Conservation (phyloP, 805 yeast genomes). For the Ogataea allantospora region DNA sequence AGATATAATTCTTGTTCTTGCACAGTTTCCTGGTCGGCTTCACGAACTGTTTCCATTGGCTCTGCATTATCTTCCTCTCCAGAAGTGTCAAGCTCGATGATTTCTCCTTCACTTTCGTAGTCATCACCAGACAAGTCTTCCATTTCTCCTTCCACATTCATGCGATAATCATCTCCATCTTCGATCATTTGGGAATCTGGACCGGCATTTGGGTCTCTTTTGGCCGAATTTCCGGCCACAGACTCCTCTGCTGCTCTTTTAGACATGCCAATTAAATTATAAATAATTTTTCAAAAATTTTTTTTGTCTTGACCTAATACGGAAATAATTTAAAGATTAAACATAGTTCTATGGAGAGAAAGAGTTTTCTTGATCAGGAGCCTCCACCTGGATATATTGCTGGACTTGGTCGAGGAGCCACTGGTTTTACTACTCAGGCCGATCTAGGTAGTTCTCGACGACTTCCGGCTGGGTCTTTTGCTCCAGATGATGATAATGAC, state of each 20-base stretch:
- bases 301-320: slow-evolving; percentile 6
- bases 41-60: slow-evolving; percentile 32
- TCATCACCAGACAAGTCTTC: slow-evolving; percentile 91
- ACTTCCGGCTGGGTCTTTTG: slow-evolving; percentile 29
- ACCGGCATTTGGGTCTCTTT: slow-evolving; percentile 18
- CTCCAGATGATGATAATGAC: slow-evolving; percentile 27
- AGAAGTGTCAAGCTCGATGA: slow-evolving; percentile 69
- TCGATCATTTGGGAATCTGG: slow-evolving; percentile 20
- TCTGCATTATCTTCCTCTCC: slow-evolving; percentile 50
- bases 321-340: slow-evolving; percentile 10
- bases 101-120: slow-evolving; percentile 87
- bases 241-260: slow-evolving; percentile 34
- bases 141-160: slow-evolving; percentile 65
- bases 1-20: slow-evolving; percentile 53
- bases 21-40: slow-evolving; percentile 34
- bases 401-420: slow-evolving; percentile 93
- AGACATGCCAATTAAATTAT: slow-evolving; percentile 26
- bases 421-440: slow-evolving; percentile 86
- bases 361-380: slow-evolving; percentile 72
- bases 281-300: slow-evolving; percentile 10
- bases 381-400: slow-evolving; percentile 91
- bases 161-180: slow-evolving; percentile 47
- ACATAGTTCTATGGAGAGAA: slow-evolving; percentile 43
- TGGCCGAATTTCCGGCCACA: slow-evolving; percentile 15
- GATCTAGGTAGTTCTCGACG: slow-evolving; percentile 57